Percentiles rank a stretch among this genome's conserved stretches.
These are phyloP conservation scores for Sclerotinia subarctica DNA, from an alignment of 2,329 filamentous ascomycete species.

Conservation along the genomic window DNA sequence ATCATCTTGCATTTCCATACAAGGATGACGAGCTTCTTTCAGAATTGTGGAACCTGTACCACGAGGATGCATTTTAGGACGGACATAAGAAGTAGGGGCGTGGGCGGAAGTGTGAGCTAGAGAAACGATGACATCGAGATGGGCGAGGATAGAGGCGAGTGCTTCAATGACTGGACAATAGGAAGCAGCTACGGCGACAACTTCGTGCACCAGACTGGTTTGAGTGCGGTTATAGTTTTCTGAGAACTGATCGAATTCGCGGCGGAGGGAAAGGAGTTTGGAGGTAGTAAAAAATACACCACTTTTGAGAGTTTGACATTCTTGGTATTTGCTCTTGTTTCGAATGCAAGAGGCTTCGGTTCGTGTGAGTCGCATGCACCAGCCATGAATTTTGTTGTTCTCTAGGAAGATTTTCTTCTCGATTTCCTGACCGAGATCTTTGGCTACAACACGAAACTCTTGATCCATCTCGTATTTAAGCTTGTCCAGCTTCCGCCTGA, in stretches of 20 bases:
- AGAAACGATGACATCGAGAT: conserved; percentile 91
- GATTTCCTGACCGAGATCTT: conserved; percentile 84
- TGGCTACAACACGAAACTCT: conserved; percentile 73
- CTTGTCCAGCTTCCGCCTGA: conserved; percentile 86
- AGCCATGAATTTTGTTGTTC: conserved; percentile 92
- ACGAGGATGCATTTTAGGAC: conserved; percentile 84
- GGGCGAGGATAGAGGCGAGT: conserved; percentile 81
- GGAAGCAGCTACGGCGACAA: conserved; percentile 87
- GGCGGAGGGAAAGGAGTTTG: conserved; percentile 71
- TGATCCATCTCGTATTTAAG: conserved; percentile 76
- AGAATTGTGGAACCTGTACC: conserved; percentile 85
- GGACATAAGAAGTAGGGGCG: conserved; percentile 85
- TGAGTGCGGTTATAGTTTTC: conserved; percentile 95
- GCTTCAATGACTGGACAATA: conserved; percentile 92
- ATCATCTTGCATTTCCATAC: conserved; percentile 98
- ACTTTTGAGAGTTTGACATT: conserved; percentile 98
- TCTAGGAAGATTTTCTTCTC: conserved; percentile 99
- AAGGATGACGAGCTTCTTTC: conserved; percentile 92
- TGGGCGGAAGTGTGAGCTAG: conserved; percentile 92
- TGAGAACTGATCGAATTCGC: conserved; percentile 91
- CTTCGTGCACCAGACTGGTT: conserved; percentile 83
- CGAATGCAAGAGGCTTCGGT: conserved; percentile 90
- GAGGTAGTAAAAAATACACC: conserved; percentile 96
- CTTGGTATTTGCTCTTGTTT: conserved; percentile 84
- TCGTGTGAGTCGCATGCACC: conserved; percentile 91